Percentiles rank a stretch among this genome's conserved stretches.
phyloP scores from a whole-genome alignment of 192 early-diverging fungal genomes.

The Ambispora gerdemannii region DNA sequence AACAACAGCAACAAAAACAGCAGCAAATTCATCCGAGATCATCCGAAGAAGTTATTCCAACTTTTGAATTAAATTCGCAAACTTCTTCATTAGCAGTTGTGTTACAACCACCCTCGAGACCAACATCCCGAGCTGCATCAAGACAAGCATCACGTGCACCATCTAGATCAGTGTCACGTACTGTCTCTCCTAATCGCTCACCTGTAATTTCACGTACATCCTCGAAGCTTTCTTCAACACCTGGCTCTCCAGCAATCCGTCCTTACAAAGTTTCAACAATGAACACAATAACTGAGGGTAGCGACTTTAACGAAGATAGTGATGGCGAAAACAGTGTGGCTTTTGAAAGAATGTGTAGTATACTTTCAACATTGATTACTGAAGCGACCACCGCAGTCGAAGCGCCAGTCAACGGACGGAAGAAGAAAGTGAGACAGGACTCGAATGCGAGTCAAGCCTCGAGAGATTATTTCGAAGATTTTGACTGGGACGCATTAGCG shows the following conservation, averaged over 20 bases:
- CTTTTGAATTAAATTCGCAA: background rate
- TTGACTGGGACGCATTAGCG: conserved; percentile 30
- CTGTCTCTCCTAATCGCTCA: conserved; percentile 25
- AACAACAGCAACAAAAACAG: background rate
- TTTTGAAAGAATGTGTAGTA: conserved; percentile 36
- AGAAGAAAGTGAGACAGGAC: conserved; percentile 12
- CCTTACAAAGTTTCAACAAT: conserved; percentile 29
- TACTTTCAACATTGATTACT: conserved; percentile 34
- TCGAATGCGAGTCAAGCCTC: background rate
- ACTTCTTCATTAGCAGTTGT: conserved; percentile 28
- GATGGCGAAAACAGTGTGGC: conserved; percentile 31
- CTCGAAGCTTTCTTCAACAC: background rate
- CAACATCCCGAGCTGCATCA: conserved; percentile 22
- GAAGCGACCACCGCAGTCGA: conserved; percentile 42
- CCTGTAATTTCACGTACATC: background rate
- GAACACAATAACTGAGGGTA: conserved; percentile 8
- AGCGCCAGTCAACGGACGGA: conserved; percentile 34
- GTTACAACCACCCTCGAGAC: conserved; percentile 25
- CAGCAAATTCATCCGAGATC: background rate
- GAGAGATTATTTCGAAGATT: conserved; percentile 10
- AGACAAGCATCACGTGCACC: conserved; percentile 14
- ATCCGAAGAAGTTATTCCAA: background rate
- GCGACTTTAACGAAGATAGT: conserved; percentile 13
- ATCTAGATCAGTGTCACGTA: conserved; percentile 29
- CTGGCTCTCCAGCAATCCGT: conserved; percentile 24